Conservation (phyloP, 805 yeast genomes). For the Saturnispora serradocipensis region DNA sequence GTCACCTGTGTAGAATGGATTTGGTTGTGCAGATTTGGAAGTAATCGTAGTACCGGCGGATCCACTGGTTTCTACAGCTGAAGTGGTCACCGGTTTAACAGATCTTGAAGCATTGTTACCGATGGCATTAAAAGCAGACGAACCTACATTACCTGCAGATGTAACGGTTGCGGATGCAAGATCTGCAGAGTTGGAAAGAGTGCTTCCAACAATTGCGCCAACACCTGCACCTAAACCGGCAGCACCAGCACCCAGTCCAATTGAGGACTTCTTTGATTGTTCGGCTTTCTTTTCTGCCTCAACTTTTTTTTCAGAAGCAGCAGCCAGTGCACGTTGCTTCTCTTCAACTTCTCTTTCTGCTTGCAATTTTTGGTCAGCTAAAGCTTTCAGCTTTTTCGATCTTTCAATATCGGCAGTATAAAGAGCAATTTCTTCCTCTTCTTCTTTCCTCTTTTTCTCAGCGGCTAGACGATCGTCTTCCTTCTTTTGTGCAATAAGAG, state of each 20-base stretch:
- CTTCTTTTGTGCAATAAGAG: conserved; percentile 19
- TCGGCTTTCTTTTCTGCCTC: conserved; percentile 27
- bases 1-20: conserved; percentile 12
- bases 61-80: background rate
- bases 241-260: conserved; percentile 15
- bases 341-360: conserved; percentile 33
- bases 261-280: conserved; percentile 17
- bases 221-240: conserved; percentile 19
- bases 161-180: conserved; percentile 9
- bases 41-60: conserved; percentile 19
- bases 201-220: conserved; percentile 11
- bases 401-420: conserved; percentile 27
- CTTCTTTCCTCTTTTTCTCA: conserved; percentile 15
- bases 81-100: conserved; percentile 16
- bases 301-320: conserved; percentile 19
- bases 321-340: conserved; percentile 30
- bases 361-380: conserved; percentile 25
- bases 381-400: conserved; percentile 33
- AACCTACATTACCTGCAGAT: conserved; percentile 13
- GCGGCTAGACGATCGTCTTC: conserved; percentile 28
- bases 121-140: conserved; percentile 11
- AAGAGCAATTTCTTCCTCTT: conserved; percentile 27
- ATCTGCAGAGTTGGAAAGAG: conserved; percentile 5
- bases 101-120: conserved; percentile 14
- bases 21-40: conserved; percentile 8